Percentiles rank a stretch among this genome's conserved stretches.
Conservation (phyloP, 2,329 filamentous ascomycete species). For the Pseudocercospora musae region DNA sequence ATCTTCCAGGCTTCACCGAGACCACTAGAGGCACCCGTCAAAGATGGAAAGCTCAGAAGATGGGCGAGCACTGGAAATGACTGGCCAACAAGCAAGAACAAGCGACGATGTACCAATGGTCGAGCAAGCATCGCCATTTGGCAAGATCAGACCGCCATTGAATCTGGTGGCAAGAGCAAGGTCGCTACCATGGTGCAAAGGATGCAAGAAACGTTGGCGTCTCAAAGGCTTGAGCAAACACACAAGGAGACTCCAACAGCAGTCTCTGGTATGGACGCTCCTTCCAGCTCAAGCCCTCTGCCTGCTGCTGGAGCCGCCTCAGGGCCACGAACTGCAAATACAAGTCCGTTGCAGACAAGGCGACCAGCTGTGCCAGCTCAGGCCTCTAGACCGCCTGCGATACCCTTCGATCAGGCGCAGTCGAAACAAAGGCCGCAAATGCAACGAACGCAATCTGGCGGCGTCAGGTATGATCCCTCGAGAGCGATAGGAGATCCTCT, state of each 20-base stretch:
- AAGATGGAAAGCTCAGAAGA: slow-evolving; percentile 46
- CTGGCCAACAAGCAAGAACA: slow-evolving; percentile 42
- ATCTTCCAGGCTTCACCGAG: slow-evolving; percentile 47
- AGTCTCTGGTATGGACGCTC: slow-evolving; percentile 28
- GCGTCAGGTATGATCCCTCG: slow-evolving; percentile 13
- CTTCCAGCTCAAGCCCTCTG: slow-evolving; percentile 49
- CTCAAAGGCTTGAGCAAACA: slow-evolving; percentile 30
- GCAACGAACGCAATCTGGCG: slow-evolving; percentile 19
- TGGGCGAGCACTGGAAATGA: slow-evolving; percentile 52
- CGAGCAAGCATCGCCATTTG: slow-evolving; percentile 35
- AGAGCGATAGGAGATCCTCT: slow-evolving; percentile 20
- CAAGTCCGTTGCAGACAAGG: slow-evolving; percentile 23
- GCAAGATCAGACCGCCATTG: slow-evolving; percentile 36
- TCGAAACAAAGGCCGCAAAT: slow-evolving; percentile 9
- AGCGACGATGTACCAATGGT: slow-evolving; percentile 39
- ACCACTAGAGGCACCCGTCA: slow-evolving; percentile 42
- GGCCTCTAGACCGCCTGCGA: neutral
- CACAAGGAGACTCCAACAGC: slow-evolving; percentile 9
- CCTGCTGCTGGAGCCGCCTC: slow-evolving; percentile 34
- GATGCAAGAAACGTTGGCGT: slow-evolving; percentile 45
- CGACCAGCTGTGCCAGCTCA: slow-evolving; percentile 14
- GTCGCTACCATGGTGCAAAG: slow-evolving; percentile 41
- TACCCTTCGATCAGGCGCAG: neutral
- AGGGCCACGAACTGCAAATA: slow-evolving; percentile 6
- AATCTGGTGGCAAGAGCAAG: slow-evolving; percentile 30